phyloP scores from a whole-genome alignment of 2,329 filamentous ascomycete species.

The Aulographum hederae region DNA sequence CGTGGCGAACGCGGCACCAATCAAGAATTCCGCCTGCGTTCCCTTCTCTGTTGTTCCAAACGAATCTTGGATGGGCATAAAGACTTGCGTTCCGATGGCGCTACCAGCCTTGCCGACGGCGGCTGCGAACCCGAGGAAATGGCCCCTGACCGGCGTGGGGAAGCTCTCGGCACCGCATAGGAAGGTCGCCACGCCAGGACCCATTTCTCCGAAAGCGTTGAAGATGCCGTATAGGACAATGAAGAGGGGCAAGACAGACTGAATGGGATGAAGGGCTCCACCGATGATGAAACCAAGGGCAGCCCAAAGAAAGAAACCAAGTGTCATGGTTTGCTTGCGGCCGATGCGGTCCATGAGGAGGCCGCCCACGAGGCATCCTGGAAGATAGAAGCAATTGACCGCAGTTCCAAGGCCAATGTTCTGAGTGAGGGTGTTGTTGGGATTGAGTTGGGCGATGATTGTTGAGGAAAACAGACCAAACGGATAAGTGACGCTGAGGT shows the following conservation, averaged over 20 bases:
- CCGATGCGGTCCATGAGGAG: slow-evolving; percentile 31
- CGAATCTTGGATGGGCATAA: slow-evolving; percentile 27
- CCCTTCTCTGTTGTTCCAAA: slow-evolving; percentile 17
- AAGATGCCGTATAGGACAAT: slow-evolving; percentile 34
- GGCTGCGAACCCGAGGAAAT: slow-evolving; percentile 29
- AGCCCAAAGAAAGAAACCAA: slow-evolving; percentile 28
- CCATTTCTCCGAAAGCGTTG: slow-evolving; percentile 29
- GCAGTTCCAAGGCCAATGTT: slow-evolving; percentile 27
- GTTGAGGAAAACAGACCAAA: slow-evolving; percentile 37
- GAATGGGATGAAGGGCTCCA: slow-evolving; percentile 25
- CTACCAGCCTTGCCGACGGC: slow-evolving; percentile 32
- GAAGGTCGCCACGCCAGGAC: slow-evolving; percentile 25
- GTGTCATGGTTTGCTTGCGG: slow-evolving; percentile 30
- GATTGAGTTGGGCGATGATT: slow-evolving; percentile 26
- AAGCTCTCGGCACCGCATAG: slow-evolving; percentile 27
- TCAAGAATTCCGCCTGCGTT: slow-evolving; percentile 31
- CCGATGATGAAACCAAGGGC: slow-evolving; percentile 32
- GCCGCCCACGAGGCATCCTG: slow-evolving; percentile 29
- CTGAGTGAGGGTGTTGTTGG: slow-evolving; percentile 22
- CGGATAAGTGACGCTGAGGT: slow-evolving; percentile 27
- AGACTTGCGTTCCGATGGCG: slow-evolving; percentile 31
- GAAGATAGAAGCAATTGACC: slow-evolving; percentile 33
- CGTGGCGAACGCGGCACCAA: slow-evolving; percentile 30
- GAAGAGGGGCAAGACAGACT: slow-evolving; percentile 30
- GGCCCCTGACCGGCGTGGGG: slow-evolving; percentile 30